Evolutionary conservation across 768 basidiomycete genomes (phyloP), one percentile per base, ranked within the genome.

Genomic region (Galerina marginata): DNA sequence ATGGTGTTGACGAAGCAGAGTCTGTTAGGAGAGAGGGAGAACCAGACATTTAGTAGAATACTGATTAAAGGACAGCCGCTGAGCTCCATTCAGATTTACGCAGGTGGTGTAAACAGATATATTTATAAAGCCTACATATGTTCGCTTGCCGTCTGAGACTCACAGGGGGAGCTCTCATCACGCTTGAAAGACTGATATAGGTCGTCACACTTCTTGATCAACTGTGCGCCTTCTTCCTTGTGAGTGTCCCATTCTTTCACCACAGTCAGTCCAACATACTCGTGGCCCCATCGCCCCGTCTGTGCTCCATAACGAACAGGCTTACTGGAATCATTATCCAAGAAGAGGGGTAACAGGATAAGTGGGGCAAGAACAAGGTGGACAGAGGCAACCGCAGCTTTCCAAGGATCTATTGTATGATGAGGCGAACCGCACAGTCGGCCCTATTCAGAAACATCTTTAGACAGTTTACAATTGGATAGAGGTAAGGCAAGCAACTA

Each of bases 401-500:
- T 88, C 74, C 81, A 84, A 6, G 86, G 70, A 0, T 70, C 65
- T 48, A 92, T 89, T 12, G 86, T 76, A 65, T 92, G 91, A 66
- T 90, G 75, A 1, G 78, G 78, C 2, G 91, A 93, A 56, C 90
- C 91, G 36, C 87, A 69, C 23, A 83, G 69, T 15, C 93, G 90
- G 33, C 80, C 90, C 92, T 94, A 65, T 3, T 26, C 26, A 37
- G n/a, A 40, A 23, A 45, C 10, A 4, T n/a, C 53, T 44, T 62
- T 64, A 47, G 49, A 39, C 16, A 33, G 43, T 15, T 68, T 33
- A 14, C 4, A 9, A 40, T 29, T 20, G 43, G 10, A 5, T 12
- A 33, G 11, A 15, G 16, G 2, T 38, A 47, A 38, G 49, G 20
- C 39, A 20, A 54, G 56, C 26, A 67, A 58, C 90, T 64, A 68